Base-by-base conservation (phyloP, 2,329 filamentous ascomycete species). In the Ceratocystis diversiconidia region DNA sequence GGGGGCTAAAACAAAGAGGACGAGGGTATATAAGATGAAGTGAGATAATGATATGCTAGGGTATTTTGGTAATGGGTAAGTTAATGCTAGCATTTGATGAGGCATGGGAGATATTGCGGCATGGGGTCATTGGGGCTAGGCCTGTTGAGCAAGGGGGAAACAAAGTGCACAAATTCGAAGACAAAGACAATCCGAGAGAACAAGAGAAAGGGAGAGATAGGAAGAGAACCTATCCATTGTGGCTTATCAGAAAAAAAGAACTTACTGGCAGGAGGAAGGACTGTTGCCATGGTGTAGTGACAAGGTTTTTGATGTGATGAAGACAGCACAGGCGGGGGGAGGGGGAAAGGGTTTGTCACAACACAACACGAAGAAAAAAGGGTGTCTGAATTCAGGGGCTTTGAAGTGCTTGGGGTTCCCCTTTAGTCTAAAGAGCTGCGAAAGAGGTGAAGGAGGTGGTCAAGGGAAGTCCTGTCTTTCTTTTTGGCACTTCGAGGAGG, bases 211-310 rank as follows among this genome's bases (percentile, higher is more conserved):
- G 44, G 19, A 25, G 19, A 28, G 30, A 32, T 32, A 32, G 30
- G 30, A 32, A 32, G 6, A 25, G 3, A 15, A 7, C 12, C n/a
- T 19, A 5, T 30, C 15, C 19, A 19, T 15, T 22, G 8, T 22
- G 17, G 28, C 28, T 17, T 59, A 19, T 32, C 28, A 30, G 36
- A 41, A 41, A 41, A 36, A 3, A 41, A 41, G 10, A 41, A 55
- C 62, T 65, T 48, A 67, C 62, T 55, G n/a, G 59, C 52, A 36
- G 61, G 43, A 12, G 64, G 64, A 43, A 65, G 44, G 43, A 19
- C 61, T 36, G 69, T 64, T 44, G 65, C 67, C 64, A 68, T 68
- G 62, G 65, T 68, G 60, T 19, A 59, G 28, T 17, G 52, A 59
- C 52, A 32, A 59, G 52, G 52, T 59, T 32, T 32, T 19, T 52